A percentile compares a stretch with the other conserved stretches of the same genome.
Conservation (phyloP, 495 filamentous ascomycete species). For the Staphylotrichum longicolle region DNA sequence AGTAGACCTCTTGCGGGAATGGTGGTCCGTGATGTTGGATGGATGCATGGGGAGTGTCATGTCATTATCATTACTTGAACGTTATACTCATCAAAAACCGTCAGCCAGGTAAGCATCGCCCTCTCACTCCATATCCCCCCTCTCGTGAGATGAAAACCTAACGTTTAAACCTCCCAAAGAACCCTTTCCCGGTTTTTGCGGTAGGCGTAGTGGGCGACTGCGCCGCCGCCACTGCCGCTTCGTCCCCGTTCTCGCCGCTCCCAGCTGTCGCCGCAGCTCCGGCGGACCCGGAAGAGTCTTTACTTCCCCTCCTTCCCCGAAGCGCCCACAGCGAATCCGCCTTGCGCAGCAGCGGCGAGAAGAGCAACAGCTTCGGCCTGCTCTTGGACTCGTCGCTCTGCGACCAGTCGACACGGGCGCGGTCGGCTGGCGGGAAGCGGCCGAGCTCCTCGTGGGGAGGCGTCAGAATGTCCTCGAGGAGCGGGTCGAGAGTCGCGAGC, state of each 20-base stretch:
- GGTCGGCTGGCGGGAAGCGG: conserved; percentile 8
- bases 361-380: conserved; percentile 14
- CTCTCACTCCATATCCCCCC: background rate
- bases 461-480: conserved; percentile 13
- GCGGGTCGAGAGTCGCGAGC: conserved; percentile 7
- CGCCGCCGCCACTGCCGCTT: background rate
- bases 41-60: background rate
- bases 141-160: background rate
- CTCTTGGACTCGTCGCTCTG: conserved; percentile 42
- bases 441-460: background rate
- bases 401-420: conserved; percentile 47
- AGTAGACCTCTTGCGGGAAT: no score
- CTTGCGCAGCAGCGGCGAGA: conserved; percentile 37
- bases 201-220: conserved; percentile 1
- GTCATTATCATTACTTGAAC: conserved; percentile 19
- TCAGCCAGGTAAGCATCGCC: conserved; percentile 1
- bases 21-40: no score
- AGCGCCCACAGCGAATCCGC: conserved; percentile 43
- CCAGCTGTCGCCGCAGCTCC: background rate
- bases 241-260: conserved; percentile 10
- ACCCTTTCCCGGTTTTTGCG: conserved; percentile 12
- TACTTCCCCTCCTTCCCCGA: conserved; percentile 21
- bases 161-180: conserved; percentile 31
- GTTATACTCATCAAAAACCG: background rate
- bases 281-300: no score